Evolutionary conservation across 805 yeast genomes (phyloP), one percentile per base, ranked within the genome.

Genomic region (Ogataea pini): DNA sequence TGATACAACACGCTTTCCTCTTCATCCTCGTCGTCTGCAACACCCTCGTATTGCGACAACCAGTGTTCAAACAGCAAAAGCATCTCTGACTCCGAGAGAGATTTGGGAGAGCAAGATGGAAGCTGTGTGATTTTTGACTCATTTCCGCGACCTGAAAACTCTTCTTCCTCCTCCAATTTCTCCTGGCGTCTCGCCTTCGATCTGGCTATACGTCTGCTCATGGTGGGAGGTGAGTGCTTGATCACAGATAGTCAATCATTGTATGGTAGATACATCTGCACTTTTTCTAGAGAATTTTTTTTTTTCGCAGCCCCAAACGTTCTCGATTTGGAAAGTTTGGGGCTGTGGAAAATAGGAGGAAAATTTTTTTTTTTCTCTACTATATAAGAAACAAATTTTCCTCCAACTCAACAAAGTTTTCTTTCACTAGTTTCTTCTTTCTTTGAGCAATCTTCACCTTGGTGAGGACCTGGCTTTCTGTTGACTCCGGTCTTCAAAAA

Each of bases 371-470:
- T 28, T 28, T 28, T 12, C 31, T 28, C 31, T 10, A 44, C 40
- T 40, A 8, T 14, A 34, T 34, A 34, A 34, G 9, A 14, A 13
- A 22, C 28, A 14, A 18, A 32, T 41, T 47, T 22, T 47, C 33
- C 28, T 40, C 42, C 29, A 22, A 5, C 44, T 42, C 10, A 13
- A 32, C 18, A 39, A 19, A 29, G 31, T 18, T 14, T 49, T 44
- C 42, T 29, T 40, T 22, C 22, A 39, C 29, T 24, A 9, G 27
- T 40, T 36, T 47, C 36, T 42, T 25, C 44, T 52, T 54, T 44
- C 36, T 28, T 38, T 20, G 17, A 58, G 39, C 81, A 76, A 76
- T 78, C 82, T 76, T 56, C 67, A 59, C 63, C 63, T 32, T 56
- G 53, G 56, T 44, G 39, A 44, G 50, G 57, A 46, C 51, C 55